A percentile compares a stretch with the other conserved stretches of the same genome.
Conservation (phyloP, 495 filamentous ascomycete genomes). For the Bathelium albidoporum region DNA sequence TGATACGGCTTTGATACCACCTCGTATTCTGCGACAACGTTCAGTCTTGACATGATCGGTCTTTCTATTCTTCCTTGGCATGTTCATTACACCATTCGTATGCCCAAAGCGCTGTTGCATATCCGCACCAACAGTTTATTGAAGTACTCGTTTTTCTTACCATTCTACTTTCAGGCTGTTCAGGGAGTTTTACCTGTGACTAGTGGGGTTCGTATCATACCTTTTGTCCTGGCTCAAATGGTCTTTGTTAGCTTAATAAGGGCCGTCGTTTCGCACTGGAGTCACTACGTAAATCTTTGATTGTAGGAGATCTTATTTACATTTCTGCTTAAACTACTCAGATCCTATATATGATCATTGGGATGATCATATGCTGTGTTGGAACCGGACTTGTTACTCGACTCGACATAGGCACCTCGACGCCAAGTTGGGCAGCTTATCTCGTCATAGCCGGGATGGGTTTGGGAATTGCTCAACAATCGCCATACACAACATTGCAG, state of each 20-base stretch:
- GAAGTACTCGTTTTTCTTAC: not conserved
- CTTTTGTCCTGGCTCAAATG: slow-evolving; percentile 45
- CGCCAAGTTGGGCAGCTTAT: not conserved
- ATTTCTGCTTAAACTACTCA: not conserved
- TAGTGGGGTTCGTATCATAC: slow-evolving; percentile 44
- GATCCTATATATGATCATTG: not conserved
- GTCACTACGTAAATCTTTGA: not conserved
- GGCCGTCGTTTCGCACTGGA: not conserved
- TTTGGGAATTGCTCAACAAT: not conserved
- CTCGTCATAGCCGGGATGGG: not conserved
- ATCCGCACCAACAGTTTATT: not conserved
- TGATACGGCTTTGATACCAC: slow-evolving; percentile 28
- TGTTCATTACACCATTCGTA: slow-evolving; percentile 48
- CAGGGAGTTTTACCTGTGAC: slow-evolving; percentile 35
- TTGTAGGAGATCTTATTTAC: not conserved
- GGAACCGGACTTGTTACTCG: not conserved
- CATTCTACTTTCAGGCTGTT: slow-evolving; percentile 34
- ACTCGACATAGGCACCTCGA: not conserved
- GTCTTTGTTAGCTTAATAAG: not conserved
- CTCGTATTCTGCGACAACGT: slow-evolving; percentile 37
- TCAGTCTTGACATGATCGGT: slow-evolving; percentile 32
- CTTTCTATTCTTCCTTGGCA: slow-evolving; percentile 30
- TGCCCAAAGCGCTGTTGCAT: slow-evolving; percentile 39
- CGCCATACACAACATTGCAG: not conserved
- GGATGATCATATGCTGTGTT: not conserved